Evolutionary conservation across 352 stramenopile genomes (phyloP).

Genomic region (Peronospora farinosa): DNA sequence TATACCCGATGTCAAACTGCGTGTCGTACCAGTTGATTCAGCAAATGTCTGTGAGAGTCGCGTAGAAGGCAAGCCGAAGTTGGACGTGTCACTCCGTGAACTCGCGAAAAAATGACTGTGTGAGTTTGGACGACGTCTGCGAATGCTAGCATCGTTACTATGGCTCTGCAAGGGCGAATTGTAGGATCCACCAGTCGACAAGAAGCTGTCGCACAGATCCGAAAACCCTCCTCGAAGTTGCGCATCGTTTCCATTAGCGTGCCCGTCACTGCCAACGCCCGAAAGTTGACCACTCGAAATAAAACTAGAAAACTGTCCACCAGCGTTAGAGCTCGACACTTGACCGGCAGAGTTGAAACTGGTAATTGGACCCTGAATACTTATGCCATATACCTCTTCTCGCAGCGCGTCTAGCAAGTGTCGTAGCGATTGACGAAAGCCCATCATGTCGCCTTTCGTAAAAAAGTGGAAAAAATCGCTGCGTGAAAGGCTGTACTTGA

Average conservation of each 20-base stretch:
- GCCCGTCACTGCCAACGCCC: slow-evolving; percentile 8
- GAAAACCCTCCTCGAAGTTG: slow-evolving; percentile 32
- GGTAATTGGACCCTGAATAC: slow-evolving; percentile 17
- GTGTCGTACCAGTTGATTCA: slow-evolving; percentile 25
- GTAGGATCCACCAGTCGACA: slow-evolving; percentile 21
- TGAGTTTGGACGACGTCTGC: slow-evolving; percentile 22
- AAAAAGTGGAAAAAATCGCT: slow-evolving; percentile 82
- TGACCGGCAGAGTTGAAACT: slow-evolving; percentile 8
- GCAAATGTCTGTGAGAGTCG: slow-evolving; percentile 44
- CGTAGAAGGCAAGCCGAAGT: slow-evolving; percentile 34
- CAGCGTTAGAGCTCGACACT: slow-evolving; percentile 5
- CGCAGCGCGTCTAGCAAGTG: slow-evolving; percentile 50
- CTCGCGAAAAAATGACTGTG: slow-evolving; percentile 27
- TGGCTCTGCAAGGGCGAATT: slow-evolving; percentile 13
- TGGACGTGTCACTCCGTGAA: slow-evolving; percentile 24
- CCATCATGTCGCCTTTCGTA: slow-evolving; percentile 69
- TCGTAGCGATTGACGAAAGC: slow-evolving; percentile 56
- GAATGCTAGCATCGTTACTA: slow-evolving; percentile 15
- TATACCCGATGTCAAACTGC: slow-evolving; percentile 48
- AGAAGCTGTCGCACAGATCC: slow-evolving; percentile 34
- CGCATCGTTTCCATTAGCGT: slow-evolving; percentile 10
- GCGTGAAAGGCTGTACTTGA: slow-evolving; percentile 75
- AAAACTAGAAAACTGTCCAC: background rate
- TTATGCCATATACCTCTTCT: slow-evolving; percentile 67
- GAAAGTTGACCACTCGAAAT: background rate